Percentiles rank a stretch among this genome's conserved stretches.
phyloP scores from a whole-genome alignment of 352 stramenopile genomes.

The Plasmopara muralis region DNA sequence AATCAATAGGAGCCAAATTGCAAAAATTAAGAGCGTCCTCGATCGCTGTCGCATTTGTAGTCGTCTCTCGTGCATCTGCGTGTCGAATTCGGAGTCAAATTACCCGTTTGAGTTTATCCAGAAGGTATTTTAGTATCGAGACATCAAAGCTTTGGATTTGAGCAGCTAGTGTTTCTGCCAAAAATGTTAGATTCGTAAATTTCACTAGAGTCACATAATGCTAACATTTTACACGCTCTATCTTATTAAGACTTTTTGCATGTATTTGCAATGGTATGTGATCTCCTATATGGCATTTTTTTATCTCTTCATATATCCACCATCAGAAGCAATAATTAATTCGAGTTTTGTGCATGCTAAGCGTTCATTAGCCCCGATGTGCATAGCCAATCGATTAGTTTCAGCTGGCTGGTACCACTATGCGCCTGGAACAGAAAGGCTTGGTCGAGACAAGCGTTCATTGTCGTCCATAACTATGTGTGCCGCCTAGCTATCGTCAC shows the following conservation, averaged over 20 bases:
- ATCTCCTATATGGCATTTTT: conserved; percentile 15
- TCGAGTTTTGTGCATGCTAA: conserved; percentile 5
- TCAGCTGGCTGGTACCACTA: background rate
- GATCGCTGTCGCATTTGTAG: background rate
- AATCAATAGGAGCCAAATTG: background rate
- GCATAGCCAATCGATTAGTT: conserved; percentile 10
- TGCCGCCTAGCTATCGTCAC: background rate
- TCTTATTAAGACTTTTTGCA: background rate
- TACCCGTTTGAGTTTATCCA: conserved; percentile 13
- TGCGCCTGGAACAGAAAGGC: background rate
- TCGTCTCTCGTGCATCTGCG: background rate
- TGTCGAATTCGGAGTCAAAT: conserved; percentile 4
- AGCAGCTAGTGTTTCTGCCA: background rate
- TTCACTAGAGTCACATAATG: background rate
- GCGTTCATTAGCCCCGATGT: conserved; percentile 4
- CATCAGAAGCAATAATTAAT: conserved; percentile 17
- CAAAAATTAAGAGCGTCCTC: conserved; percentile 5
- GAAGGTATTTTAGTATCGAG: conserved; percentile 6
- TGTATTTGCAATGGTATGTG: conserved; percentile 6
- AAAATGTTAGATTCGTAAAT: background rate
- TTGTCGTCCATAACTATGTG: conserved; percentile 4
- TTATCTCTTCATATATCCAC: conserved; percentile 8
- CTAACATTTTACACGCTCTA: conserved; percentile 1
- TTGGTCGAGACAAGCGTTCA: conserved; percentile 7
- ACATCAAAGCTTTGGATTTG: conserved; percentile 6